A percentile compares a stretch with the other conserved stretches of the same genome.
Conservation (phyloP, 2,329 filamentous ascomycete genomes). For the Xylariaceae sp. region DNA sequence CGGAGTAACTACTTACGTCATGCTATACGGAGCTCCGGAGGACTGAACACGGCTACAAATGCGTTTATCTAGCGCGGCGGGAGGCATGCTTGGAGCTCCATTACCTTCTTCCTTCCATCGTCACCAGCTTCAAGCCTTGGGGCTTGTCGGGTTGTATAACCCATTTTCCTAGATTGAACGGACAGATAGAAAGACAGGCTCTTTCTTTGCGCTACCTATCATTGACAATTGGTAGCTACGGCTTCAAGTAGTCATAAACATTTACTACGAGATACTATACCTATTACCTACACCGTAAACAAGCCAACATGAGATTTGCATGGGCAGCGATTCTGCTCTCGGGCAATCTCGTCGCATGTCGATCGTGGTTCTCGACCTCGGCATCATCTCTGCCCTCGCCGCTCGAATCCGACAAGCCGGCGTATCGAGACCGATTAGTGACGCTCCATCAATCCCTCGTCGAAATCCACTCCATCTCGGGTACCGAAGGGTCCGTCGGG, state of each 20-base stretch:
- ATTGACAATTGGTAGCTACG: not conserved
- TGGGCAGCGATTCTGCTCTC: constrained; percentile 6
- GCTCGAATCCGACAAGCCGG: constrained; percentile 19
- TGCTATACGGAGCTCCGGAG: no score
- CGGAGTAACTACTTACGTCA: no score
- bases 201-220: not conserved
- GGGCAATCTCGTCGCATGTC: constrained; percentile 3
- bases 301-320: constrained; percentile 13
- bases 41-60: no score
- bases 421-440: constrained; percentile 52
- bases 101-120: no score
- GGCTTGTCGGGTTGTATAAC: not conserved
- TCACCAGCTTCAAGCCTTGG: no score
- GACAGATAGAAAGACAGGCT: not conserved
- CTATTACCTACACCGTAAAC: not conserved
- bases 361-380: not conserved
- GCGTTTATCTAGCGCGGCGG: no score
- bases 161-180: not conserved
- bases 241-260: not conserved
- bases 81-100: no score
- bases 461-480: constrained; percentile 64
- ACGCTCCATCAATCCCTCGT: constrained; percentile 71
- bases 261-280: not conserved
- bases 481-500: constrained; percentile 63
- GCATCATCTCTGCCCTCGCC: not conserved